Base-by-base conservation (phyloP, 2,329 filamentous ascomycete species). In the Talaromyces sp. region DNA sequence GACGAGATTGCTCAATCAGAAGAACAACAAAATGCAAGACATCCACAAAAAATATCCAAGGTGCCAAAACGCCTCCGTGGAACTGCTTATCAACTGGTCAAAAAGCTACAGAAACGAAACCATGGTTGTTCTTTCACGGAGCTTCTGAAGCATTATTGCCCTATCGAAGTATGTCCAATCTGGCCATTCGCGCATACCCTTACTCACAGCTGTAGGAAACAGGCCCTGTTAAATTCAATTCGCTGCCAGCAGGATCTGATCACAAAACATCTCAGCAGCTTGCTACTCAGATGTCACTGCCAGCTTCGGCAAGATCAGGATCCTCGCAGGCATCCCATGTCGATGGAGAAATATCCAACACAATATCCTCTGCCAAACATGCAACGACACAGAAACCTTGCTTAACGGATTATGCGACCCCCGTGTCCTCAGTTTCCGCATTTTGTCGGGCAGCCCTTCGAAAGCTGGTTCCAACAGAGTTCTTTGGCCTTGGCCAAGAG, bases 61-160 rank as follows among this genome's bases (percentile, higher is more conserved):
- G 57, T 78, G 10, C 70, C 78, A 3, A 79, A 73, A 63, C 74
- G 80, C 64, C 80, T 97, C 21, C 84, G 90, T 64, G 90, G 90
- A 1, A 73, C 75, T 4, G 72, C 80, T 0, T 73, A 83, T 46
- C 72, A 79, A 4, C 77, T 99, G 32, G 81, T 92, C 1, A 78
- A 80, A 61, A 85, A 83, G 60, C 71, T 97, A 51, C 90, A 92
- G 64, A 80, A 83, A 60, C 79, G 88, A 14, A 91, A 97, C 69
- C 74, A 78, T 17, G 83, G 84, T 24, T 97, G 92, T 71, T 85
- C 92, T 0, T 97, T 97, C 72, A 79, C 81, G n/a, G 83, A 88
- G 63, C 77, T 97, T 53, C 75, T 99, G 27, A 81, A 85, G 17
- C 82, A 96, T 74, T 91, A 97, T 72, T 99, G 94, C 71, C 88